Evolutionary conservation across 441 rosid genomes (phyloP), one percentile per base, ranked within the genome.

Genomic region (Gossypium lobatum): DNA sequence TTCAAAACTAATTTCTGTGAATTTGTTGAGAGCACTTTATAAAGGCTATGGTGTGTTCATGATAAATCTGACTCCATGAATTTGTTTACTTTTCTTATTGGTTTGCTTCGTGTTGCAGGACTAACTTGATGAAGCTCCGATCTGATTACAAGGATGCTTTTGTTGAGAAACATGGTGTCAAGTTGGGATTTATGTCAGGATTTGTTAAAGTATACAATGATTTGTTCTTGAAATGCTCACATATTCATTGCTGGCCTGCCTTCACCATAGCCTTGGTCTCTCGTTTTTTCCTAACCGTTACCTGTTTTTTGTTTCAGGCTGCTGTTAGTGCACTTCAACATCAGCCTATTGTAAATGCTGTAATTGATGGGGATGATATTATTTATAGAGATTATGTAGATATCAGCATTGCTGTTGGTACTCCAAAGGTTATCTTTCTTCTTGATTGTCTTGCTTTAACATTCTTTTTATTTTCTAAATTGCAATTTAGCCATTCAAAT

Each of bases 171-270:
- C 99, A 95, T 65, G 96, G 98, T 81, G 98, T 91, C 77, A 95
- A 95, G 83, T 73, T 95, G 84, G 99, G 98, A 61, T 89, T 95
- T 64, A 95, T 95, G 98, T 93, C 99, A 4, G 99, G 98, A 78
- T 95, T 95, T 80, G 80, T 95, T 48, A 95, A 95, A 83, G 99
- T 94, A 85, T 17, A 84, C 28, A 4, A 45, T 53, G 60, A 14
- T 20, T 37, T 61, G 45, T 31, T 16, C 48, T 57, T 77, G n/a
- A 70, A 37, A 55, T 63, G 18, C 53, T 62, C 39, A 37, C 37
- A 46, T 70, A 60, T 73, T 34, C 3, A n/a, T 25, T 14, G 2
- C n/a, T 55, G 18, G 42, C 20, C 70, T 72, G 50, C 21, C 54
- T 34, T 17, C n/a, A 64, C 55, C 37, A 73, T 64, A 64, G 16